Evolutionary conservation across 805 yeast species (phyloP).

Genomic region (Pichia californica): DNA sequence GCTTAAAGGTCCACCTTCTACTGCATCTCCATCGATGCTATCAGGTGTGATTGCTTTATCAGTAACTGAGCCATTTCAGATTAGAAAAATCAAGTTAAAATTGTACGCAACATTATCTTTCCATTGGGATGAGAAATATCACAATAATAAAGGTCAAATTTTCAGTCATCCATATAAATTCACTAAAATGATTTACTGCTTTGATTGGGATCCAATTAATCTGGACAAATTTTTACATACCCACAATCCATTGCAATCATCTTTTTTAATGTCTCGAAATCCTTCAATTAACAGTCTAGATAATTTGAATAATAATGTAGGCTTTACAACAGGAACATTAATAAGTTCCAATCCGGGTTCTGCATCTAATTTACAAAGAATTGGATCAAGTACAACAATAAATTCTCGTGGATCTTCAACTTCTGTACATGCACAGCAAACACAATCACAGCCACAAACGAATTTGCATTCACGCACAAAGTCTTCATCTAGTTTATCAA

Average conservation of each 20-base stretch:
- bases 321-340: conserved; percentile 28
- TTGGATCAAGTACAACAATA: conserved; percentile 29
- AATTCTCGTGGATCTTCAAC: conserved; percentile 4
- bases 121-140: conserved; percentile 53
- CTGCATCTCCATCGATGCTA: conserved; percentile 70
- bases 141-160: conserved; percentile 38
- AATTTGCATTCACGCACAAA: conserved; percentile 15
- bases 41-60: conserved; percentile 75
- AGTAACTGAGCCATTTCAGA: conserved; percentile 64
- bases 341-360: conserved; percentile 28
- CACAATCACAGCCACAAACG: not conserved
- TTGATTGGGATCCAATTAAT: conserved; percentile 68
- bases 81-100: conserved; percentile 58
- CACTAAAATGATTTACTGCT: conserved; percentile 65
- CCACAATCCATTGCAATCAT: conserved; percentile 17
- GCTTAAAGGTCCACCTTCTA: conserved; percentile 69
- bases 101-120: conserved; percentile 62
- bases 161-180: conserved; percentile 41
- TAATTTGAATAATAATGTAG: conserved; percentile 9
- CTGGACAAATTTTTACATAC: conserved; percentile 33
- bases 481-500: conserved; percentile 29
- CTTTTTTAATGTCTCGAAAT: conserved; percentile 8
- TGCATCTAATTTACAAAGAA: conserved; percentile 32
- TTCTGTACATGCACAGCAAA: conserved; percentile 9
- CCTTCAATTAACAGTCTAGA: conserved; percentile 5